A percentile compares a stretch with the other conserved stretches of the same genome.
Conservation (phyloP, 1,139 yeast genomes). For the Pichia sp. region DNA sequence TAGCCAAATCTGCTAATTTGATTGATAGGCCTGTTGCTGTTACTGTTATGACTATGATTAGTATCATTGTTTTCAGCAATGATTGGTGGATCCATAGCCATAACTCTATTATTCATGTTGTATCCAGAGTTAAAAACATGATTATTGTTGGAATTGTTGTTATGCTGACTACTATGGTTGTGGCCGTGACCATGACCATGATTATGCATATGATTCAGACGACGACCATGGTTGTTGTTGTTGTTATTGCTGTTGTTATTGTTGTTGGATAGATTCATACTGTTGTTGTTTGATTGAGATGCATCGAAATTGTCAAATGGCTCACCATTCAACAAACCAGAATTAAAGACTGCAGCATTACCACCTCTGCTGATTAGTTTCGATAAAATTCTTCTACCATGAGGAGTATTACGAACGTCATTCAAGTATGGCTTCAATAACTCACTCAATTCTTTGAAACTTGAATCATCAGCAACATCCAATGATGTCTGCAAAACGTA, state of each 20-base stretch:
- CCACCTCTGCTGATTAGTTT: constrained; percentile 32
- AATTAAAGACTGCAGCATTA: constrained; percentile 17
- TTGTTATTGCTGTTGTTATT: background rate
- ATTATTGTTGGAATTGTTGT: constrained; percentile 2
- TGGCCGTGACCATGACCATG: background rate
- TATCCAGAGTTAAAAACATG: constrained; percentile 2
- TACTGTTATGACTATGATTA: background rate
- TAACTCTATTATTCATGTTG: constrained; percentile 2
- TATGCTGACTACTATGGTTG: constrained; percentile 1
- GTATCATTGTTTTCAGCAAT: constrained; percentile 3
- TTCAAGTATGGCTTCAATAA: constrained; percentile 60
- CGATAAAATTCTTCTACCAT: constrained; percentile 72
- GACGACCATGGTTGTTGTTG: constrained; percentile 2
- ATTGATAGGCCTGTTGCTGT: background rate
- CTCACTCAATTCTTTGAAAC: constrained; percentile 43
- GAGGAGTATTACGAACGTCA: constrained; percentile 81
- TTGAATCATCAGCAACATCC: constrained; percentile 59
- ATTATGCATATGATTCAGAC: background rate
- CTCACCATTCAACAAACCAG: constrained; percentile 3
- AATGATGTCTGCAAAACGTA: constrained; percentile 81
- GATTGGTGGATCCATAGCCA: constrained; percentile 3
- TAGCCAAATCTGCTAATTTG: constrained; percentile 10
- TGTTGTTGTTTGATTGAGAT: background rate
- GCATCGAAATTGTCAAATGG: constrained; percentile 4
- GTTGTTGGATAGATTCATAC: background rate